Evolutionary conservation across 164 flowering plant species (phyloP).

Genomic region (Umbilicus rupestris): DNA sequence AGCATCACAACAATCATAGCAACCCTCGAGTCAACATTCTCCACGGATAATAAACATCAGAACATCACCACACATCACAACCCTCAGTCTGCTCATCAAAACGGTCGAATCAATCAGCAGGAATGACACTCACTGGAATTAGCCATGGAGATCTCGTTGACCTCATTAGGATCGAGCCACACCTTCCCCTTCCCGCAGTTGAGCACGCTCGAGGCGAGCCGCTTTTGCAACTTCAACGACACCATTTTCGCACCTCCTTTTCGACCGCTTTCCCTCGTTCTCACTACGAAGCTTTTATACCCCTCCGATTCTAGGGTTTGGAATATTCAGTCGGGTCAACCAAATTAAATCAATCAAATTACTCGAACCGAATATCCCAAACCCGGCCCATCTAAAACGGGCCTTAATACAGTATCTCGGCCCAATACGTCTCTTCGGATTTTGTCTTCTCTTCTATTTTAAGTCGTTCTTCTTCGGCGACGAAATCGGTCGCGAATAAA

Average conservation of each 20-base stretch:
- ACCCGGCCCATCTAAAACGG: background rate
- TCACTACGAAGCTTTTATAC: constrained; percentile 4
- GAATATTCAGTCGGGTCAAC: background rate
- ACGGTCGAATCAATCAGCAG: too few species aligned
- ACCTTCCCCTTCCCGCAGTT: constrained; percentile 36
- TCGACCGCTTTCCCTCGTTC: constrained; percentile 4
- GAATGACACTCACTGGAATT: constrained; percentile 22
- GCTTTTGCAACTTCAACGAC: constrained; percentile 36
- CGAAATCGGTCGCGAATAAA: background rate
- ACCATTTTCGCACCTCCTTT: constrained; percentile 21
- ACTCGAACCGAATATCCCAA: background rate
- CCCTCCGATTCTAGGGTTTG: background rate
- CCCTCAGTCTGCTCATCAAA: too few species aligned
- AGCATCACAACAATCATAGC: too few species aligned
- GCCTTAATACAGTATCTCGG: background rate
- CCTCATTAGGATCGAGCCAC: constrained; percentile 38
- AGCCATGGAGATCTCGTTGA: constrained; percentile 37
- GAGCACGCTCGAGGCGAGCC: constrained; percentile 34
- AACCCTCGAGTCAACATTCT: too few species aligned
- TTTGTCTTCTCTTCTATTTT: background rate
- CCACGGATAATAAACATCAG: too few species aligned
- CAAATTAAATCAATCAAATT: background rate
- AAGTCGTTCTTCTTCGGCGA: constrained; percentile 3
- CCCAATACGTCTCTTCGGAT: background rate
- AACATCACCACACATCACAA: too few species aligned